A percentile compares a stretch with the other conserved stretches of the same genome.
phyloP scores from a whole-genome alignment of 345 rosid species.

The Iberis pinnata region DNA sequence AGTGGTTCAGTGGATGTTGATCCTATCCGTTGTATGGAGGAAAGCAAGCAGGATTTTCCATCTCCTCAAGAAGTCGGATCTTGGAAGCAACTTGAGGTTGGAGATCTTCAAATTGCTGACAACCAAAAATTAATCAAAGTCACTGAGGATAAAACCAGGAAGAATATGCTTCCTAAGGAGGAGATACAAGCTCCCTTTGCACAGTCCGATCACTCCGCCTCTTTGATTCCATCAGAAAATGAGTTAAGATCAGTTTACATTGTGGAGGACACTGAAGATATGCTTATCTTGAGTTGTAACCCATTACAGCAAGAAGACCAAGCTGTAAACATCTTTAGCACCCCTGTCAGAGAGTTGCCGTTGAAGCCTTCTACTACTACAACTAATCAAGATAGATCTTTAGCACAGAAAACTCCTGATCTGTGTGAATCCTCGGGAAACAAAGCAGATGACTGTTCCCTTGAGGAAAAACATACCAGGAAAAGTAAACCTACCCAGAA shows the following conservation, averaged over 20 bases:
- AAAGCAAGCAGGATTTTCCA: constrained; percentile 15
- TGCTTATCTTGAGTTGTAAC: constrained; percentile 21
- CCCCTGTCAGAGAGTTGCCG: constrained; percentile 27
- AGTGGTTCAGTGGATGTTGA: constrained; percentile 9
- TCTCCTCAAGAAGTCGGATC: constrained; percentile 7
- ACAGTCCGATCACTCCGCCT: constrained; percentile 8
- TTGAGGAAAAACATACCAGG: constrained; percentile 34
- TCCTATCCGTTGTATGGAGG: constrained; percentile 15
- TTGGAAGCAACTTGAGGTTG: constrained; percentile 13
- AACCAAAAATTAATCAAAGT: constrained; percentile 10
- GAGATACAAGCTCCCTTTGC: constrained; percentile 11
- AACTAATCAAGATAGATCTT: constrained; percentile 19
- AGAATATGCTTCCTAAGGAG: constrained; percentile 23
- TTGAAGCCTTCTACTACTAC: constrained; percentile 26
- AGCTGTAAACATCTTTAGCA: constrained; percentile 10
- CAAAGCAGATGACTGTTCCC: constrained; percentile 28
- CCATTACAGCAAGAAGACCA: constrained; percentile 14
- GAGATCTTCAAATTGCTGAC: constrained; percentile 19
- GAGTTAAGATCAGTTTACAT: constrained; percentile 26
- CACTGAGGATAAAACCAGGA: constrained; percentile 20
- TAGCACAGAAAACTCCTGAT: constrained; percentile 33
- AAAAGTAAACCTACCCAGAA: constrained; percentile 34
- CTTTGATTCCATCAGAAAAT: constrained; percentile 26
- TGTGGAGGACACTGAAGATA: constrained; percentile 26
- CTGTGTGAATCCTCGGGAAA: constrained; percentile 29